Percentiles rank a stretch among this genome's conserved stretches.
Conservation (phyloP, 352 stramenopile species). For the Elongisporangium anandrum region DNA sequence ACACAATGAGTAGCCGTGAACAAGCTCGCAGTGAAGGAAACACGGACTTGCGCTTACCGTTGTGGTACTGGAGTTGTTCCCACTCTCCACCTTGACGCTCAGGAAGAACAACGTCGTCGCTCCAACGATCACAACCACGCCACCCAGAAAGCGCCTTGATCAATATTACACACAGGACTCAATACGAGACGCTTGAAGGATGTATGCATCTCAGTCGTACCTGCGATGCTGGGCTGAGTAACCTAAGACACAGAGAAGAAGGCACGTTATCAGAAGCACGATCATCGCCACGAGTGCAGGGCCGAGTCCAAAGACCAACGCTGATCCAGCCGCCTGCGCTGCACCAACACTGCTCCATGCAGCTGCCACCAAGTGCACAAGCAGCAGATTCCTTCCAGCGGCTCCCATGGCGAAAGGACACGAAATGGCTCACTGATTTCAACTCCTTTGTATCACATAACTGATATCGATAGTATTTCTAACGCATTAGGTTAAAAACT, state of each 20-base stretch:
- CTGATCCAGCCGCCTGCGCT: not conserved
- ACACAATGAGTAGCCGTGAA: not conserved
- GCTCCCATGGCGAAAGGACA: not conserved
- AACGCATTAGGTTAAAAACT: not conserved
- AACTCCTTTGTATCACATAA: not conserved
- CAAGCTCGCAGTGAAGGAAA: not conserved
- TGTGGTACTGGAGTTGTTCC: not conserved
- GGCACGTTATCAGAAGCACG: not conserved
- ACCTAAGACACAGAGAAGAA: not conserved
- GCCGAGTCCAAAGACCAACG: not conserved
- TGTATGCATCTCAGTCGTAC: not conserved
- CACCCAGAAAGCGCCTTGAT: not conserved
- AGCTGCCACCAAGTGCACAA: not conserved
- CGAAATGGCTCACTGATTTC: constrained; percentile 1
- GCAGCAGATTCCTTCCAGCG: not conserved
- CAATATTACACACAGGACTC: not conserved
- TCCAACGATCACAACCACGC: not conserved
- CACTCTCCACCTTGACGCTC: not conserved
- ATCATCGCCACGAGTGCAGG: not conserved
- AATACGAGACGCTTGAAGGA: not conserved
- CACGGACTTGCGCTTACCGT: not conserved
- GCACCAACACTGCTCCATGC: not conserved
- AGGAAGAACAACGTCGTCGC: not conserved
- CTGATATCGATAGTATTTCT: not conserved
- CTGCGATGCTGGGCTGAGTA: not conserved